These are phyloP conservation scores for sweet orange (Citrus sinensis) DNA, from an alignment of 345 rosid species.

Conservation along the genomic window DVS_A1.0 CM039164.1:25422001-25422500, in stretches of 20 bases:
- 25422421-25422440: neutral
- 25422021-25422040: neutral
- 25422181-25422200: neutral
- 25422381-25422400: neutral
- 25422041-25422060: too few relatives aligned
- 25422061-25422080: neutral
- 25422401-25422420: neutral
- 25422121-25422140: neutral
- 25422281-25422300: neutral
- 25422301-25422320: neutral
- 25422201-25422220: neutral
- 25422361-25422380: neutral
- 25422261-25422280: neutral
- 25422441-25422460: neutral
- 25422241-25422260: neutral
- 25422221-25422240: neutral
- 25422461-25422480: neutral
- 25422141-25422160: neutral
- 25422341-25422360: neutral
- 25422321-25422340: neutral
- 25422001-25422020: neutral
- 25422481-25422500: neutral
- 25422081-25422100: neutral
- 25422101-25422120: neutral
- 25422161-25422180: neutral